These are phyloP conservation scores for Falciphora oryzae DNA, from an alignment of 2,329 filamentous ascomycete species.

Conservation along the genomic window DNA sequence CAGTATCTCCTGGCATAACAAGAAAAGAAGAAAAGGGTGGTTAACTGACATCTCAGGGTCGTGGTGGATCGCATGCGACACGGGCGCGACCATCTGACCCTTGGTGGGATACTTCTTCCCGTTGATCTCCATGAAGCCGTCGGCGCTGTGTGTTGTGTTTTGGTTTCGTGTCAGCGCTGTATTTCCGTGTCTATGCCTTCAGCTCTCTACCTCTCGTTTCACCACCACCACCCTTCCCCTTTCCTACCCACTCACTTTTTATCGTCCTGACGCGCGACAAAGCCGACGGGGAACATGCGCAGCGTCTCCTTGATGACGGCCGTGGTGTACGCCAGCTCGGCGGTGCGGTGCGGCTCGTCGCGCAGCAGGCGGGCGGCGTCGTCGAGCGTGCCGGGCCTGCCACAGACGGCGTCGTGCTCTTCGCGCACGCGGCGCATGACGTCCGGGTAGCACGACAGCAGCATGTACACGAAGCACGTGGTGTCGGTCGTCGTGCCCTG, in stretches of 20 bases:
- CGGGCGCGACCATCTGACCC: slow-evolving; percentile 35
- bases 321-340: slow-evolving; percentile 37
- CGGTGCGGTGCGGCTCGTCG: slow-evolving; percentile 1
- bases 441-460: slow-evolving; percentile 25
- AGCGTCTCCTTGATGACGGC: slow-evolving; percentile 51
- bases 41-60: too few relatives aligned
- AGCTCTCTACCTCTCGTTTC: too few relatives aligned
- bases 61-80: slow-evolving; percentile 31
- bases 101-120: slow-evolving; percentile 40
- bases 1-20: too few relatives aligned
- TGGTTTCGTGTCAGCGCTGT: too few relatives aligned
- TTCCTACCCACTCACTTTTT: background rate
- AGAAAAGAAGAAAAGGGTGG: too few relatives aligned
- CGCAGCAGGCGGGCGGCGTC: slow-evolving; percentile 7
- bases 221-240: too few relatives aligned
- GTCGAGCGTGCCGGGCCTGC: slow-evolving; percentile 17
- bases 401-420: slow-evolving; percentile 47
- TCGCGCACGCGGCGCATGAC: slow-evolving; percentile 23
- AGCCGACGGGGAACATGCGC: slow-evolving; percentile 46
- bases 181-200: too few relatives aligned
- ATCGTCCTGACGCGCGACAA: slow-evolving; percentile 30
- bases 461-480: slow-evolving; percentile 25
- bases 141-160: slow-evolving; percentile 20
- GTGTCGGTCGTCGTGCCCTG: slow-evolving; percentile 33
- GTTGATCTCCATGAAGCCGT: slow-evolving; percentile 35